Evolutionary conservation across 1,284 basidiomycete species (phyloP), one percentile per base, ranked within the genome.

Genomic region (Marasmius fiardii): DNA sequence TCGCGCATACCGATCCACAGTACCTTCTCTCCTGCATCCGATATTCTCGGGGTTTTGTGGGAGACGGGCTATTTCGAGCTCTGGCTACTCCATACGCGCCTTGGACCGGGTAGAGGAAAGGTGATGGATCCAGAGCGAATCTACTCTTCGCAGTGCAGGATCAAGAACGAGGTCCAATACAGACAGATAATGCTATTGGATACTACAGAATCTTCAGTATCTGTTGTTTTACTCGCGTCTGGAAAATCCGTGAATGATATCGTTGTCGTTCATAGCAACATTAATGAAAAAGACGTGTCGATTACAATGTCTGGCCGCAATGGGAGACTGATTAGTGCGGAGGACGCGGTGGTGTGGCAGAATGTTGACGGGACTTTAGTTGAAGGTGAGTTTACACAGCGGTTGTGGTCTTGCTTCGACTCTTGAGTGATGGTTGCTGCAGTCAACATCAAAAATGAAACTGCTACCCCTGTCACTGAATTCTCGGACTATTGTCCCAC

Each of bases 31-130:
- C 60, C 78, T 1, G 64, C 70, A 14, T 69, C 74, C 5, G 88
- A 95, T 60, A 66, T 80, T 1, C 68, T 96, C 1, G 86, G 82
- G 4, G 68, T 86, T 1, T 73, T 97, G 1, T 92, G 86, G 84
- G 84, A 86, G 62, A 68, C 68, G 14, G 85, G 86, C 0, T 68
- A 73, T 33, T 67, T 90, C 3, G 83, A 90, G 55, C 61, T 93
- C 1, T 95, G 87, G 82, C 74, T 82, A 39, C 74, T 95, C 26
- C 74, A 78, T 37, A 92, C 88, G 0, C 78, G 83, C 8, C 71
- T 85, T 20, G 77, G 77, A 4, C 77, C 82, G n/a, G 83, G 83
- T 2, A 79, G 77, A 0, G 83, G 77, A n/a, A 86, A 86, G 60
- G 73, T 78, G 5, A 80, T 88, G 71, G 74, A 86, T 57, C 90